phyloP scores from a whole-genome alignment of 108 stramenopile species.

The Cylindrotheca fusiformis region DNA sequence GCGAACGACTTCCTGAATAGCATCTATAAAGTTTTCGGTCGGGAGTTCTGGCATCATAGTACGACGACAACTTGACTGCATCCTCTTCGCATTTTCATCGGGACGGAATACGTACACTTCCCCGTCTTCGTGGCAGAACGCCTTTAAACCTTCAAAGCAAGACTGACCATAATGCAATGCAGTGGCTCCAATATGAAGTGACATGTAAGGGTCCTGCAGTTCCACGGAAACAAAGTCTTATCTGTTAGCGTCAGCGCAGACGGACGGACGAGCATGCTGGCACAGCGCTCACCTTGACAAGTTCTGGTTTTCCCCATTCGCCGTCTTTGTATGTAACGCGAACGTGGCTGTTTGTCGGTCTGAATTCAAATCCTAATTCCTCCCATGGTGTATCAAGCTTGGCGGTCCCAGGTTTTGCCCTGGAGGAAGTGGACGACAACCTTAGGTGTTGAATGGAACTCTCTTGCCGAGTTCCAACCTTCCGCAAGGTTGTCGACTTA shows the following conservation, averaged over 20 bases:
- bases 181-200: slow-evolving; percentile 95
- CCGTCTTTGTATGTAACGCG: slow-evolving; percentile 78
- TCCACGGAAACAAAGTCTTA: neutral
- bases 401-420: slow-evolving; percentile 73
- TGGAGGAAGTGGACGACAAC: slow-evolving; percentile 9
- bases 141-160: slow-evolving; percentile 99
- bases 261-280: neutral
- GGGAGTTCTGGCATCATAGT: slow-evolving; percentile 91
- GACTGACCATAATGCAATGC: slow-evolving; percentile 98
- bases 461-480: neutral
- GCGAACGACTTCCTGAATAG: slow-evolving; percentile 78
- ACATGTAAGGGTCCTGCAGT: slow-evolving; percentile 77
- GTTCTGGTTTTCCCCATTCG: slow-evolving; percentile 67
- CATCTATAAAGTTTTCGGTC: slow-evolving; percentile 87
- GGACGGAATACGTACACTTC: slow-evolving; percentile 95
- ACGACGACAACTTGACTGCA: slow-evolving; percentile 74
- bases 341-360: slow-evolving; percentile 89
- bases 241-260: neutral
- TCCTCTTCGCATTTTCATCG: slow-evolving; percentile 92
- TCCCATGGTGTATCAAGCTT: slow-evolving; percentile 85
- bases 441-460: neutral
- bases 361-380: slow-evolving; percentile 95
- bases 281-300: slow-evolving; percentile 60
- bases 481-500: neutral
- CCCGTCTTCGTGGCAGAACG: slow-evolving; percentile 91